Evolutionary conservation across 1,139 yeast species (phyloP).

Genomic region (Pichiaceae sp.): DNA sequence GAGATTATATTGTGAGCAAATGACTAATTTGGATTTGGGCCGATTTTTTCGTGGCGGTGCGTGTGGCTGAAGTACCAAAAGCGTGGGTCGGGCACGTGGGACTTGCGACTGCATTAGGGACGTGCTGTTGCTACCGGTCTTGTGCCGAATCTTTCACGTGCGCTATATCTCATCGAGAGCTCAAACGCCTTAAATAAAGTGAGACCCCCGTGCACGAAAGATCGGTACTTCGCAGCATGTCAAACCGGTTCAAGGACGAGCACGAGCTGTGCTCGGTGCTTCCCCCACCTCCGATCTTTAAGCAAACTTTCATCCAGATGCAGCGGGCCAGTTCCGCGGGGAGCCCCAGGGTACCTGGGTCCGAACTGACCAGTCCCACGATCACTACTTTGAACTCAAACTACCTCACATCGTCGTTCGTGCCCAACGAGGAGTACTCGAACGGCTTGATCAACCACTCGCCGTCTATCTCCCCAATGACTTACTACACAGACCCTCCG

Average conservation of each 20-base stretch:
- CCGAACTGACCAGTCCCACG: slow-evolving; percentile 5
- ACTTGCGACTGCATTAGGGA: too few relatives aligned
- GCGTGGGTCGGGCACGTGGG: too few relatives aligned
- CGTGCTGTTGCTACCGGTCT: too few relatives aligned
- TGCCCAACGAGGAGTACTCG: slow-evolving; percentile 17
- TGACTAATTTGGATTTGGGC: too few relatives aligned
- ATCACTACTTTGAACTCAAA: slow-evolving; percentile 11
- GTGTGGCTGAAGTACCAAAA: too few relatives aligned
- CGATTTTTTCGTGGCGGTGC: too few relatives aligned
- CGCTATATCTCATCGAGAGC: too few relatives aligned
- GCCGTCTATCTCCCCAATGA: slow-evolving; percentile 27
- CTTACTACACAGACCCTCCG: slow-evolving; percentile 31
- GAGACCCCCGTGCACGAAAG: too few relatives aligned
- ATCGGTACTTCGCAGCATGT: too few relatives aligned
- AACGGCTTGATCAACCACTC: slow-evolving; percentile 17
- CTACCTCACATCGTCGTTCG: slow-evolving; percentile 21
- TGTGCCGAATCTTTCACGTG: too few relatives aligned
- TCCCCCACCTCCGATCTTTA: slow-evolving; percentile 55
- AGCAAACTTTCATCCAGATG: slow-evolving; percentile 55
- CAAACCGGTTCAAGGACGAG: background rate
- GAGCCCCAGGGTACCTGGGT: background rate
- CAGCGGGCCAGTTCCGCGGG: slow-evolving; percentile 30
- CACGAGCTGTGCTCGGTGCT: slow-evolving; percentile 14
- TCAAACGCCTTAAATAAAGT: too few relatives aligned
- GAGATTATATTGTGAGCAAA: too few relatives aligned